Base-by-base conservation (phyloP, 2,329 filamentous ascomycete genomes). In the Xylogone sp. region DNA sequence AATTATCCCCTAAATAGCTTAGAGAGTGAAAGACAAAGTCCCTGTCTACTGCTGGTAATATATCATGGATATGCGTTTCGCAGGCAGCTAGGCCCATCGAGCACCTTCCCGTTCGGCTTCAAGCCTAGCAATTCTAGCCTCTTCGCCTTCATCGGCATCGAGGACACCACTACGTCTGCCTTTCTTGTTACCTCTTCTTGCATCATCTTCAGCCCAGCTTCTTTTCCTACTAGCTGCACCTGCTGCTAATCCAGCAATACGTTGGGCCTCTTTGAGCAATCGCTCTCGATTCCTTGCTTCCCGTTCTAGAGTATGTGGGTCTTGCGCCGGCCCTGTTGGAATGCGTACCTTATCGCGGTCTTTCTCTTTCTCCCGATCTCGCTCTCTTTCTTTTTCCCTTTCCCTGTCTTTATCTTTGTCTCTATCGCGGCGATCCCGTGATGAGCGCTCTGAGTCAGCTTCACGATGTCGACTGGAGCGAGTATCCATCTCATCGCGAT, bases 231-330 rank as follows among this genome's bases (percentile, higher is more conserved):
- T 48, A 7, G 44, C 51, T 59, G 72, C 60, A 50, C 75, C 71
- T 48, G 75, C 71, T 2, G 73, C 67, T 48, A 83, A 65, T 43
- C 79, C 74, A 43, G 82, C 75, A 68, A 86, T 81, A 31, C 82
- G 78, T 67, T 88, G 83, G 39, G 83, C 81, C 68, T 90, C 86
- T 61, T 84, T 86, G 12, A 86, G 72, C 48, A 88, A 72, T 21
- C 86, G 75, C 65, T 87, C 84, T 44, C 84, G 76, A 61, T 86
- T 79, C 16, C 83, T 74, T 12, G 80, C 81, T 63, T 88, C 85
- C 20, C 86, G 81, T 67, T 90, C 86, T 0, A 84, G 72, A 1
- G 86, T 85, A 66, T 88, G 85, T 6, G 63, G 63, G 43, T 67
- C 61, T 22, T 60, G 21, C 18, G 56, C 48, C 9, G 56, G 18